Base-by-base conservation (phyloP, 495 filamentous ascomycete genomes). In the Clavariopsis aquatica region DNA sequence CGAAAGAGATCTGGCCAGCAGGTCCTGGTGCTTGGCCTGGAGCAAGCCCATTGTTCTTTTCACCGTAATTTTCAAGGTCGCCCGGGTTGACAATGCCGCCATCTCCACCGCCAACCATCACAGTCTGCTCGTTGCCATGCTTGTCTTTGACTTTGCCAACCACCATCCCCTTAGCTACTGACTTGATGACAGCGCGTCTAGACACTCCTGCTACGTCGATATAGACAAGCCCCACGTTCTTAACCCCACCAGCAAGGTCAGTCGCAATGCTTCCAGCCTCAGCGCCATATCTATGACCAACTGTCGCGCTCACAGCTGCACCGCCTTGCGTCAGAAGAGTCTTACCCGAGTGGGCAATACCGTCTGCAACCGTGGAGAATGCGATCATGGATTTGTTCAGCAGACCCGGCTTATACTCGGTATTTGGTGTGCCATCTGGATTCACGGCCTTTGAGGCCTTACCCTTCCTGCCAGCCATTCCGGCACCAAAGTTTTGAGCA, bases 151-250 rank as follows among this genome's bases (percentile, higher is more conserved):
- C 93, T 51, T 84, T 85, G 17, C 94, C 94, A 19, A 98, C 89
- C 0, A 98, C 90, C 93, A 97, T 96, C n/a, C 95, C 94, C 78
- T 96, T 97, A 22, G 95, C 94, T 5, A 98, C 94, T 2, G 81
- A 83, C 79, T 95, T 98, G 64, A 98, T 84, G 53, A 98, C 83
- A 0, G 95, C 95, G 64, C 88, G 82, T 13, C 94, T 81, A 52
- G 88, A 93, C 4, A 98, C 95, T 4, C 94, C 94, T 0, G 91
- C 86, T 7, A 93, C 95, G 71, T 98, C 94, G 43, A 98, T 93
- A 71, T 98, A 98, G n/a, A 98, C 94, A 38, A 98, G 79, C 3
- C 92, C 93, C 45, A 98, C 95, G 69, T 98, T 98, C 79, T 90
- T 95, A 67, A 96, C 87, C 6, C 92, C 92, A 2, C 92, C 89